These are phyloP conservation scores for Sarcomyxa edulis DNA, from an alignment of 768 basidiomycete species.

Conservation along the genomic window DNA sequence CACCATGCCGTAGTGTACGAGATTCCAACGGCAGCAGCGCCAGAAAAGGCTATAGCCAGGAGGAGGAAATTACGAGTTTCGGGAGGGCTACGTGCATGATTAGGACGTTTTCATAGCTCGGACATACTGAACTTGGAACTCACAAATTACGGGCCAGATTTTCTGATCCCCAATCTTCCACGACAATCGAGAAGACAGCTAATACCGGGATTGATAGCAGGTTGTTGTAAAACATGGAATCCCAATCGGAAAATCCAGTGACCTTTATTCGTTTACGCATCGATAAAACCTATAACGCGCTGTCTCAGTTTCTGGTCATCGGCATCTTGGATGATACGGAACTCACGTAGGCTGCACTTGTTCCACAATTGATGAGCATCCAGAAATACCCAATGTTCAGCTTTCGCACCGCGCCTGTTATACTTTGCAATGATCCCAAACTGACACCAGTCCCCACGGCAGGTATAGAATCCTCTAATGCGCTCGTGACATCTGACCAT, in stretches of 20 bases:
- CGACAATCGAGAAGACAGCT: slow-evolving; percentile 69
- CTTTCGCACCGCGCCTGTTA: slow-evolving; percentile 41
- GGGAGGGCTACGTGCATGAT: slow-evolving; percentile 63
- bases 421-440: slow-evolving; percentile 27
- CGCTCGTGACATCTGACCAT: slow-evolving; percentile 77
- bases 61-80: slow-evolving; percentile 76
- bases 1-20: slow-evolving; percentile 99
- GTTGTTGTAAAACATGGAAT: slow-evolving; percentile 99
- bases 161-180: slow-evolving; percentile 85
- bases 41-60: slow-evolving; percentile 90
- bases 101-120: no score
- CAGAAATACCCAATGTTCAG: slow-evolving; percentile 87
- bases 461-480: slow-evolving; percentile 29
- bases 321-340: slow-evolving; percentile 6
- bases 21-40: slow-evolving; percentile 96
- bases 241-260: slow-evolving; percentile 96
- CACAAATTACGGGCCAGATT: slow-evolving; percentile 86
- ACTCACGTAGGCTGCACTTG: slow-evolving; percentile 86
- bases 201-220: slow-evolving; percentile 91
- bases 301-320: slow-evolving; percentile 1
- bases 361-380: slow-evolving; percentile 92
- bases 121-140: slow-evolving; percentile 24
- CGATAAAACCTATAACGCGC: slow-evolving; percentile 65
- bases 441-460: slow-evolving; percentile 27
- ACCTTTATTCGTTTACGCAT: slow-evolving; percentile 97